Evolutionary conservation across 2,329 filamentous ascomycete genomes (phyloP), one percentile per base, ranked within the genome.

Genomic region (Hypoxylon sp.): DNA sequence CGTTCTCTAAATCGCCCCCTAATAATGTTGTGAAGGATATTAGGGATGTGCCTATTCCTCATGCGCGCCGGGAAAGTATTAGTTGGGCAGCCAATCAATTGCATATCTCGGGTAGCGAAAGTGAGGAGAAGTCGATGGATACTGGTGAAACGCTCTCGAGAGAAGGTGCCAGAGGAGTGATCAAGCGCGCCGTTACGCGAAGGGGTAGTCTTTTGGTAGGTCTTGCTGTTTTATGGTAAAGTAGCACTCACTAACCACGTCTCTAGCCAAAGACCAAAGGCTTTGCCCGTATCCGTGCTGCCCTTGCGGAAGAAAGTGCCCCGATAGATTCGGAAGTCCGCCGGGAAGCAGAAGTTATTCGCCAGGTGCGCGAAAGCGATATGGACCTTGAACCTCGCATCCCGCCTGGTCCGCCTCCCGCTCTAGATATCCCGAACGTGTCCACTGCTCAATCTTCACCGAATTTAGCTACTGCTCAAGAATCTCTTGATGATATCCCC

Each of bases 341-440:
- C 58, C 91, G 94, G 42, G 96, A 99, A 83, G 94, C 95, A 39
- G 95, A 98, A 80, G 96, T 98, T 4, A 94, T 99, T 70, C 92
- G 94, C 55, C 96, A 98, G 80, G 94, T 98, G 29, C 92, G 94
- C 46, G 96, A 98, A 79, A 95, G 91, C 74, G 94, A 98, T 75
- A 87, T 91, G 70, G 88, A 90, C 53, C 81, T 90, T 13, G 87
- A 88, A 63, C 82, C 79, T 29, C 77, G 77, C 37, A 72, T 78
- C 33, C 66, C 75, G 79, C 64, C 78, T 78, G 73, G 75, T 82
- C 60, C 78, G 51, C 72, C 81, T 61, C 63, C 75, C 72, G 79
- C 80, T 10, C 77, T 85, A 52, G 80, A 84, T 59, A 76, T 86
- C 64, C 83, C 86, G 13, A 83, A 86, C 74, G 73, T 81, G 0